These are phyloP conservation scores for Candida ipomoeae DNA, from an alignment of 805 yeast genomes.

Conservation along the genomic window DNA sequence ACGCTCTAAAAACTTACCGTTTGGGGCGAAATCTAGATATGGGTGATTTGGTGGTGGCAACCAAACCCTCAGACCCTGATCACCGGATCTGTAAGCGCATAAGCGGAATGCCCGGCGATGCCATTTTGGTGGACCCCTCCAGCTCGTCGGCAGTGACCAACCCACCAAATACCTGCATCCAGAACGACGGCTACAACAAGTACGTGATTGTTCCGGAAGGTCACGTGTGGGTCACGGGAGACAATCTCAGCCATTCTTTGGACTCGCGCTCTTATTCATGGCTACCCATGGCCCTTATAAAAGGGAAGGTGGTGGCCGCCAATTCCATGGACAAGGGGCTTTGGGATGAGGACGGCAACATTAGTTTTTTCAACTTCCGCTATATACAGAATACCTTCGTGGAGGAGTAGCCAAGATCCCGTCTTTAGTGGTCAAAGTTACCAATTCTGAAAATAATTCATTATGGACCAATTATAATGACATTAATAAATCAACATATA, in stretches of 20 bases:
- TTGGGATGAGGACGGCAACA: slow-evolving; percentile 29
- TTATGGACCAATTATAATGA: too few species aligned
- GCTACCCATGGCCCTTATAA: slow-evolving; percentile 83
- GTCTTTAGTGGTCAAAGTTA: too few species aligned
- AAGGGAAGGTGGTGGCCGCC: slow-evolving; percentile 82
- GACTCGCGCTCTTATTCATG: slow-evolving; percentile 89
- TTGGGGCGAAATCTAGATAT: slow-evolving; percentile 62
- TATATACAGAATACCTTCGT: slow-evolving; percentile 50
- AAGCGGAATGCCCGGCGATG: slow-evolving; percentile 95
- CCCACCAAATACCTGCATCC: slow-evolving; percentile 21
- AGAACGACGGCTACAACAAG: slow-evolving; percentile 44
- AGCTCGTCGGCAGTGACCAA: slow-evolving; percentile 43
- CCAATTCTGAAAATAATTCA: too few species aligned
- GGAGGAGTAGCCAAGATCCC: slow-evolving; percentile 22
- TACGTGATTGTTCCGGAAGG: slow-evolving; percentile 85
- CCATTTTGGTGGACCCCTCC: slow-evolving; percentile 77
- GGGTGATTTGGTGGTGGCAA: slow-evolving; percentile 87
- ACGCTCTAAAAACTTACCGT: slow-evolving; percentile 60
- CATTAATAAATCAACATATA: too few species aligned
- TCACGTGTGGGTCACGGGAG: slow-evolving; percentile 97
- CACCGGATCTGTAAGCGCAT: slow-evolving; percentile 89
- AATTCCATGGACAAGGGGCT: slow-evolving; percentile 46
- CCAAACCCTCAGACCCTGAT: slow-evolving; percentile 84
- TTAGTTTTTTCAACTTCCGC: slow-evolving; percentile 50
- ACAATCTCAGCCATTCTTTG: slow-evolving; percentile 77